Evolutionary conservation across 1,284 basidiomycete species (phyloP).

Genomic region (Ceratobasidium sp.): DNA sequence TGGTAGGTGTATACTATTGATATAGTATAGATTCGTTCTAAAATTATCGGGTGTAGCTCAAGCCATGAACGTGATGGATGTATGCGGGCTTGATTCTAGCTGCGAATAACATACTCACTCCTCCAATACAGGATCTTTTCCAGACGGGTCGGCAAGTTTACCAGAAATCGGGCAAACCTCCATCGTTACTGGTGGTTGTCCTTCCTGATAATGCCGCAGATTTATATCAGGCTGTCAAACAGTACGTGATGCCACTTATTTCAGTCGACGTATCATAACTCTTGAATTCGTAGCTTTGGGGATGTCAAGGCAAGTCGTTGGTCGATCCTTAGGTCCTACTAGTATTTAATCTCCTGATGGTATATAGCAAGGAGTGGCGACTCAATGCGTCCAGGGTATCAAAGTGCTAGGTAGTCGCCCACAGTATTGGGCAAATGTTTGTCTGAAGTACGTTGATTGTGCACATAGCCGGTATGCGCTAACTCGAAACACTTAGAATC

Average conservation of each 20-base stretch:
- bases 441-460: slow-evolving; percentile 63
- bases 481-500: slow-evolving; percentile 56
- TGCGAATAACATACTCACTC: background rate
- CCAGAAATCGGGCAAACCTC: slow-evolving; percentile 14
- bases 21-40: slow-evolving; percentile 44
- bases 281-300: slow-evolving; percentile 60
- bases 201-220: slow-evolving; percentile 39
- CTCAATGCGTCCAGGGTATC: slow-evolving; percentile 70
- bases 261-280: background rate
- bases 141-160: background rate
- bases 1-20: background rate
- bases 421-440: slow-evolving; percentile 79
- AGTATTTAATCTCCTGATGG: slow-evolving; percentile 6
- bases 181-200: slow-evolving; percentile 39
- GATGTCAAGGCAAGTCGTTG: slow-evolving; percentile 53
- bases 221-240: slow-evolving; percentile 39
- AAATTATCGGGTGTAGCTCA: background rate
- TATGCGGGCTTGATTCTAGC: background rate
- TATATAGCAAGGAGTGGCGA: slow-evolving; percentile 69
- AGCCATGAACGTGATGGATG: slow-evolving; percentile 7
- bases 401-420: slow-evolving; percentile 68
- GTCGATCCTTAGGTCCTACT: background rate
- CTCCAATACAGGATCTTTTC: slow-evolving; percentile 7
- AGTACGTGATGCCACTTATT: slow-evolving; percentile 22
- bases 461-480: background rate